Base-by-base conservation (phyloP, 352 stramenopile genomes). In the Pythium sp. region DNA sequence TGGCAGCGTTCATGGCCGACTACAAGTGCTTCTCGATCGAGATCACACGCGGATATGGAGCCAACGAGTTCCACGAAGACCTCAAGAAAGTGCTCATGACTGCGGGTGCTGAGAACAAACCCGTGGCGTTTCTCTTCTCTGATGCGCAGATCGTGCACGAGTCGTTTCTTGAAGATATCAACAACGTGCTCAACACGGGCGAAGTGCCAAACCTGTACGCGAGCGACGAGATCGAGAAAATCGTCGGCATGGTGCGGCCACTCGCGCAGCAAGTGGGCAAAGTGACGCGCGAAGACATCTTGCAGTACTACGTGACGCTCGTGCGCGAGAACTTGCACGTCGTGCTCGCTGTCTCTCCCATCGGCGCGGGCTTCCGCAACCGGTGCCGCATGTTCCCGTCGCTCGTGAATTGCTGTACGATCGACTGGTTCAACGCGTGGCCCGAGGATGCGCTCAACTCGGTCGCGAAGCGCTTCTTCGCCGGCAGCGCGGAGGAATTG, bases 351-450 rank as follows among this genome's bases (percentile, higher is more conserved):
- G 96, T 98, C 60, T 98, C 91, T 18, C 94, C 94, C 2, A 97
- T 98, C 55, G 94, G 94, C 12, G 82, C 81, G 1, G 84, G 87
- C n/a, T 98, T 98, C 64, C 84, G 94, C 2, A 97, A 94, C 41
- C 90, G 94, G 0, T 98, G 93, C 64, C 89, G 92, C 14, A 98
- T 97, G 89, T 98, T 98, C 61, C 95, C 93, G 55, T 98, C 92
- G 55, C 79, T 98, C 3, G 92, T 98, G 5, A 98, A 98, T 65
- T 98, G 90, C 77, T 98, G 92, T 61, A 97, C 90, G 51, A 98
- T 98, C 71, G 95, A 98, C 67, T 98, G 95, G 95, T 98, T 98
- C 77, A 97, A 97, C 61, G 88, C 95, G 24, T 98, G 95, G 95
- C 95, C 95, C 0, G 89, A 97, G 66, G 95, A 98, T 58, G 95